A percentile compares a stretch with the other conserved stretches of the same genome.
phyloP scores from a whole-genome alignment of 2,329 filamentous ascomycete species.

The Fusarium cyanostomum region DNA sequence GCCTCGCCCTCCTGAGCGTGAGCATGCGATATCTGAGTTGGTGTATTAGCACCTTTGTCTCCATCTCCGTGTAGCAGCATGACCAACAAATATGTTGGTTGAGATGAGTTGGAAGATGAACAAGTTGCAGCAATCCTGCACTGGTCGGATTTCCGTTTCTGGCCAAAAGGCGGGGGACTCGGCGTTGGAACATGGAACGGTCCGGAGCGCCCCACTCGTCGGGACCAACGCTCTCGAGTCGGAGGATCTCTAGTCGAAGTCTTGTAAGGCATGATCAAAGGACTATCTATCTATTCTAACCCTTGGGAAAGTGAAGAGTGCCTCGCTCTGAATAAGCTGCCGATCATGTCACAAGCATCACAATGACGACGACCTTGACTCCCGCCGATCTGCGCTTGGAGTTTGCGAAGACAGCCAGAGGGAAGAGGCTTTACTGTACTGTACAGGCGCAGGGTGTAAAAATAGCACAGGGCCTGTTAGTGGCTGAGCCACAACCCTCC shows the following conservation, averaged over 20 bases:
- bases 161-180: conserved; percentile 35
- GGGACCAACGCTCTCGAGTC: conserved; percentile 1
- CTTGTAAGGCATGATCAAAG: conserved; percentile 12
- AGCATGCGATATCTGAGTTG: neutral
- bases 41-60: neutral
- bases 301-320: conserved; percentile 10
- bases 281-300: neutral
- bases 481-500: conserved; percentile 26
- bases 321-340: conserved; percentile 21
- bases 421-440: conserved; percentile 1
- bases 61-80: conserved; percentile 2
- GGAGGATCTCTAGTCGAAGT: conserved; percentile 1
- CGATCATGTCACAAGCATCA: conserved; percentile 19
- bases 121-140: neutral
- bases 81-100: neutral
- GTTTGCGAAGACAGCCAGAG: neutral
- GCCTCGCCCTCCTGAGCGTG: neutral
- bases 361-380: conserved; percentile 12
- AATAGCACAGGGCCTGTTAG: conserved; percentile 25
- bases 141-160: conserved; percentile 24
- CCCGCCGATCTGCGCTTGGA: neutral
- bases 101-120: neutral
- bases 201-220: conserved; percentile 24
- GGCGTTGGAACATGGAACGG: conserved; percentile 23
- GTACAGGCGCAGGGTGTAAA: conserved; percentile 32